Evolutionary conservation across 768 basidiomycete genomes (phyloP), one percentile per base, ranked within the genome.

Genomic region (Cystobasidium tubakii): DNA sequence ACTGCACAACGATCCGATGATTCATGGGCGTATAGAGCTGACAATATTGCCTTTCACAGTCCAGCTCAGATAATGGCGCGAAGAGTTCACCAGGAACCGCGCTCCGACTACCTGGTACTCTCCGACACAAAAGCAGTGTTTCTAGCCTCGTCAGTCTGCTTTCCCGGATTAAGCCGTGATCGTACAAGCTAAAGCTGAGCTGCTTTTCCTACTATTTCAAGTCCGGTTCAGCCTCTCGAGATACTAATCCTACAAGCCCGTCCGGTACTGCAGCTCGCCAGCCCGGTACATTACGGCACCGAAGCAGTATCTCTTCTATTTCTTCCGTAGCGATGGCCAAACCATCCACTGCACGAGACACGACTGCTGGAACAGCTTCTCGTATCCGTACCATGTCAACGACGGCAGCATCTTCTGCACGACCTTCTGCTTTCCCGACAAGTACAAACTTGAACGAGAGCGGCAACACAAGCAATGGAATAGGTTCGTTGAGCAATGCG

Each of bases 31-130:
- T 17, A 17, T 42, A 7, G 17, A 42, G 7, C 42, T 42, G 42
- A 42, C 42, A 7, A 42, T 42, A 7, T 42, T 42, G 42, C 9
- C 42, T 17, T 42, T 17, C 17, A n/a, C 46, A 50, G 46, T 50
- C 46, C 46, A 19, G 46, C 46, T 50, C 46, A 3, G 46, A 50
- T 50, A 50, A 50, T 19, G 46, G 46, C 29, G 57, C 57, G 4
- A 34, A 15, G 15, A 60, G 29, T 29, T 21, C 12, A 17, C 33
- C 33, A 6, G 34, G 12, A n/a, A 36, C 63, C 3, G 63, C 63
- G 3, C 36, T 34, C 25, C 63, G 63, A 65, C 63, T 39, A 33
- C 63, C 63, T 19, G 63, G 63, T 19, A 46, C 63, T 15, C 39
- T 65, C 13, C 31, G 63, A 1, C 63, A 65, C 39, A 27, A 33